A percentile compares a stretch with the other conserved stretches of the same genome.
phyloP scores from a whole-genome alignment of 441 rosid species.

The Mallotus japonicus region DNA sequence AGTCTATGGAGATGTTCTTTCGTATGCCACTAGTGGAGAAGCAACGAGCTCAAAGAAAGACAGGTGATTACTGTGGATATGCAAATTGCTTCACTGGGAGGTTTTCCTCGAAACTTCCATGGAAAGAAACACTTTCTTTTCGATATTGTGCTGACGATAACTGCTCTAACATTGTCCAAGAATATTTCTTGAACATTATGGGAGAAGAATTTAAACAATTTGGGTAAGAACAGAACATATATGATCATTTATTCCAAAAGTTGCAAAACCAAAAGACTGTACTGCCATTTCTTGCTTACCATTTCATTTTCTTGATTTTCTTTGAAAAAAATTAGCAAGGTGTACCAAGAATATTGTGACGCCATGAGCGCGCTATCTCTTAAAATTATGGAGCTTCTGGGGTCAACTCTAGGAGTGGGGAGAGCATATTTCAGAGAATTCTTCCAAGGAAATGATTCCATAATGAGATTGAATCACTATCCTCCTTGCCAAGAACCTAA shows the following conservation, averaged over 20 bases:
- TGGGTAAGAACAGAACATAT: slow-evolving; percentile 48
- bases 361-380: slow-evolving; percentile 77
- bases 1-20: slow-evolving; percentile 64
- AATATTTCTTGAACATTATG: slow-evolving; percentile 56
- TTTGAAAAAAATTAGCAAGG: slow-evolving; percentile 41
- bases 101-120: slow-evolving; percentile 84
- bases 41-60: slow-evolving; percentile 67
- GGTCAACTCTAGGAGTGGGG: slow-evolving; percentile 62
- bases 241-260: background rate
- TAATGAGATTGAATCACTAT: slow-evolving; percentile 89
- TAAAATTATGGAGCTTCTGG: slow-evolving; percentile 85
- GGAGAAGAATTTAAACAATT: slow-evolving; percentile 63
- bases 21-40: slow-evolving; percentile 63
- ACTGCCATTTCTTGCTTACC: background rate
- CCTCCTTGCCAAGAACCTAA: slow-evolving; percentile 93
- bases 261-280: background rate
- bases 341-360: slow-evolving; percentile 78
- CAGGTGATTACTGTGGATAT: slow-evolving; percentile 80
- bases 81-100: slow-evolving; percentile 89
- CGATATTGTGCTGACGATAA: slow-evolving; percentile 44
- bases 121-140: slow-evolving; percentile 96
- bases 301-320: background rate
- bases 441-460: slow-evolving; percentile 77
- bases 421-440: slow-evolving; percentile 50
- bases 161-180: slow-evolving; percentile 46